Base-by-base conservation (phyloP, 164 flowering plant genomes). In the Akebia trifoliata region DNA sequence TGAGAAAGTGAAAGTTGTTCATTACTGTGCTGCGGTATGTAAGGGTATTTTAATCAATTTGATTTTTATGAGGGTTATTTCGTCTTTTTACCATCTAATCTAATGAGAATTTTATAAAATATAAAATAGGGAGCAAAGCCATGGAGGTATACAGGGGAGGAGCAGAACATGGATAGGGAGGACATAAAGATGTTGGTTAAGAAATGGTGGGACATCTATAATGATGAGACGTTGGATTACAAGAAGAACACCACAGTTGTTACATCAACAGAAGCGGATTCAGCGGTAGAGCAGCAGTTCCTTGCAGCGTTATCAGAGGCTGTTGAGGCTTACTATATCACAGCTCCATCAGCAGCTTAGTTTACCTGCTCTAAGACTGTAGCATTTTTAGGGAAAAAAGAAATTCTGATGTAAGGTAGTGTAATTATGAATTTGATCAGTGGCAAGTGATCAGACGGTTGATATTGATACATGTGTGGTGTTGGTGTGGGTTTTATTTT, bases 81-180 rank as follows among this genome's bases (percentile, higher is more conserved):
- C 0, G 53, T 35, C 53, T 31, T 46, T 37, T 32, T 1, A 18
- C n/a, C 21, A 21, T 8, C 9, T 11, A 8, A 9, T 14, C 25
- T 43, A 43, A 43, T 18, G 8, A 10, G n/a, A n/a, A n/a, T 7
- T 17, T 29, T 22, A 1, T 39, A 20, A n/a, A 1, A 8, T 1
- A 14, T 17, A 18, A 22, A 10, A 25, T 48, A 78, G 75, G 95
- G 95, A 5, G 81, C 92, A 0, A 87, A 85, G 80, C 92, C 95
- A 1, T 83, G 95, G 92, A 80, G 93, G 74, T 88, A 72, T 31
- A 88, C 90, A 0, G 96, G 96, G 4, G 40, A 88, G 61, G 96
- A 84, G 60, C 79, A 70, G 57, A 85, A 88, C 79, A 88, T 88
- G 92, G 63, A 84, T 4, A 76, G 96, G 50, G 81, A 76, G 40